Evolutionary conservation across 805 yeast species (phyloP).

Genomic region (Yamadazyma insecticola): DNA sequence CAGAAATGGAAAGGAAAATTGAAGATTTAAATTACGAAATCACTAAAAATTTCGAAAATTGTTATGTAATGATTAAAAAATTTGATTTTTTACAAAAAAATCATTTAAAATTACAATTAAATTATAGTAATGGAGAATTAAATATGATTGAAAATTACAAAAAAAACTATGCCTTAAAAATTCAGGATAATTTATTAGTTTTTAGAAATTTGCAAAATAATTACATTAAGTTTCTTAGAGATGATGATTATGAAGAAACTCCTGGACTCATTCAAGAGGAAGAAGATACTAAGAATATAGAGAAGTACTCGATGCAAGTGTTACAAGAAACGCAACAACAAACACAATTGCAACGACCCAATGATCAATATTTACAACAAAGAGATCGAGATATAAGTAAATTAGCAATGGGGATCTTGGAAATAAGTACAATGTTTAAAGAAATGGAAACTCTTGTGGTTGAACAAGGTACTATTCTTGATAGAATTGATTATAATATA

Average conservation of each 20-base stretch:
- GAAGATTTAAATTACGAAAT: constrained; percentile 73
- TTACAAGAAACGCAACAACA: constrained; percentile 21
- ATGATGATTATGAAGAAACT: constrained; percentile 52
- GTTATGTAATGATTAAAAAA: constrained; percentile 72
- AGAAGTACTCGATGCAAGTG: constrained; percentile 33
- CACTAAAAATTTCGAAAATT: constrained; percentile 70
- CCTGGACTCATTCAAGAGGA: constrained; percentile 22
- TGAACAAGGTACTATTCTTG: constrained; percentile 93
- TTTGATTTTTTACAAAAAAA: constrained; percentile 42
- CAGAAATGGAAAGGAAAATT: constrained; percentile 68
- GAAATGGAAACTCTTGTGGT: constrained; percentile 89
- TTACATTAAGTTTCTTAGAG: constrained; percentile 77
- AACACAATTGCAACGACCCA: constrained; percentile 13
- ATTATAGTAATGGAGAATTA: constrained; percentile 44
- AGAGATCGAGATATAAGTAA: constrained; percentile 88
- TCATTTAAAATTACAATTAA: constrained; percentile 38
- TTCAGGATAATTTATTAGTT: constrained; percentile 71
- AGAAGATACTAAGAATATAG: constrained; percentile 24
- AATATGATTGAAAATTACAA: constrained; percentile 74
- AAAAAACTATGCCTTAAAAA: constrained; percentile 76
- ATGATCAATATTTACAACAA: constrained; percentile 44
- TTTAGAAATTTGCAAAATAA: constrained; percentile 87
- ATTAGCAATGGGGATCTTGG: constrained; percentile 90
- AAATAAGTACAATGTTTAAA: constrained; percentile 86
- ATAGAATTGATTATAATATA: constrained; percentile 89